Conservation (phyloP, 2,329 filamentous ascomycete species). For the Polytolypa hystricis region DNA sequence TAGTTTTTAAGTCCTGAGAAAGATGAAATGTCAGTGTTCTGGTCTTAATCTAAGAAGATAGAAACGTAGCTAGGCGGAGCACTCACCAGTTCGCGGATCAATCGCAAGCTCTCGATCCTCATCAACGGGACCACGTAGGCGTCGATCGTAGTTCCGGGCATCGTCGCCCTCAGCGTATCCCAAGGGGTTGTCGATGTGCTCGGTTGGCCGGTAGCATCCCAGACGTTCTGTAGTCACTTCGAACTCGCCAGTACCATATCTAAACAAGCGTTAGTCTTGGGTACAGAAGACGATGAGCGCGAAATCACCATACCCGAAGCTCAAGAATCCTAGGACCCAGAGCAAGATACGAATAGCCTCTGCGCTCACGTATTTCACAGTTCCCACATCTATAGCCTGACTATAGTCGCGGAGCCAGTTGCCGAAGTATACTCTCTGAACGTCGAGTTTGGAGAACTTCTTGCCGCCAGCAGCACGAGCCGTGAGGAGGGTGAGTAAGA, state of each 20-base stretch:
- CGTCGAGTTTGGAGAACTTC: slow-evolving; percentile 79
- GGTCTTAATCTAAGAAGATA: neutral
- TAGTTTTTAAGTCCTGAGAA: slow-evolving; percentile 68
- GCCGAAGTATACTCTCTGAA: slow-evolving; percentile 87
- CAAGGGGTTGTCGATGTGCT: slow-evolving; percentile 71
- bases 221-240: slow-evolving; percentile 70
- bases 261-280: slow-evolving; percentile 8
- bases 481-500: slow-evolving; percentile 61
- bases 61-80: slow-evolving; percentile 10
- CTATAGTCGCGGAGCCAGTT: slow-evolving; percentile 94
- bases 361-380: slow-evolving; percentile 78
- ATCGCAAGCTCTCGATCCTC: slow-evolving; percentile 68
- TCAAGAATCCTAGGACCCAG: slow-evolving; percentile 83
- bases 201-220: slow-evolving; percentile 70
- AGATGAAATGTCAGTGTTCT: neutral
- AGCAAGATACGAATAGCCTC: slow-evolving; percentile 84
- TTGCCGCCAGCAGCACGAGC: slow-evolving; percentile 55
- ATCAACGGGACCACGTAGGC: slow-evolving; percentile 71
- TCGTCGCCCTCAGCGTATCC: slow-evolving; percentile 84
- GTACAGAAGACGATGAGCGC: neutral
- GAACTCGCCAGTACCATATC: slow-evolving; percentile 64
- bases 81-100: slow-evolving; percentile 55
- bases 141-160: slow-evolving; percentile 67
- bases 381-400: slow-evolving; percentile 86
- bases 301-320: slow-evolving; percentile 52